Conservation (phyloP, 1,284 basidiomycete species). For the Porodaedalea pini region DNA sequence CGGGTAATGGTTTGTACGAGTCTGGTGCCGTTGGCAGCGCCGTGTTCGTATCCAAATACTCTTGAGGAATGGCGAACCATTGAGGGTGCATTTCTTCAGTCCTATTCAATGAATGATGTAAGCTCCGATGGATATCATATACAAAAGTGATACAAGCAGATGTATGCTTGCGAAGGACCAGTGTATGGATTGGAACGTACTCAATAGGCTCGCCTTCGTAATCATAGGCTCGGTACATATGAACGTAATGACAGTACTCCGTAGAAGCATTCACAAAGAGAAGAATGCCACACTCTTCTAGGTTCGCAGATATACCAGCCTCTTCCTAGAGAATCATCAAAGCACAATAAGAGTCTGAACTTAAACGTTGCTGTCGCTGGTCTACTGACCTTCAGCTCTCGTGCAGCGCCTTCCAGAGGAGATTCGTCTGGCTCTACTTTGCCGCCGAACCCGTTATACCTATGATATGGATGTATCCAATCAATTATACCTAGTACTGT, state of each 20-base stretch:
- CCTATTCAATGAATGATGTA: conserved; percentile 24
- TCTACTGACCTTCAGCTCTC: conserved; percentile 38
- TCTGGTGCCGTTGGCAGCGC: conserved; percentile 16
- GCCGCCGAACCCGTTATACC: conserved; percentile 51
- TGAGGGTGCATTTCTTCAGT: conserved; percentile 41
- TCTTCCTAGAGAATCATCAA: conserved; percentile 32
- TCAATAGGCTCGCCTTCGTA: conserved; percentile 25
- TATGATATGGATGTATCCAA: conserved; percentile 23
- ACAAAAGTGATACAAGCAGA: too few species aligned
- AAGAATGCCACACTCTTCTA: conserved; percentile 26
- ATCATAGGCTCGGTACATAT: conserved; percentile 25
- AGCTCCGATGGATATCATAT: not conserved
- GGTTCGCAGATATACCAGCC: conserved; percentile 29
- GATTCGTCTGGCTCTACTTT: conserved; percentile 45
- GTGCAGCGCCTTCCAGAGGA: conserved; percentile 36
- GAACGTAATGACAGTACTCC: conserved; percentile 26
- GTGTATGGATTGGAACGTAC: too few species aligned
- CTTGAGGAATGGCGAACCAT: conserved; percentile 35
- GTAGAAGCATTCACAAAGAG: conserved; percentile 25
- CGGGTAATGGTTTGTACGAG: conserved; percentile 20
- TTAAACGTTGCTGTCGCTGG: not conserved
- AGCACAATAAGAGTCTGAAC: not conserved
- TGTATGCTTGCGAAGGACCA: too few species aligned
- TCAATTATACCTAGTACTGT: not conserved
- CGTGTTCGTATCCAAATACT: conserved; percentile 8